Percentiles rank a stretch among this genome's conserved stretches.
Evolutionary conservation across 148 eudicot genomes (phyloP).

Genomic region (Simmondsia chinensis): DNA sequence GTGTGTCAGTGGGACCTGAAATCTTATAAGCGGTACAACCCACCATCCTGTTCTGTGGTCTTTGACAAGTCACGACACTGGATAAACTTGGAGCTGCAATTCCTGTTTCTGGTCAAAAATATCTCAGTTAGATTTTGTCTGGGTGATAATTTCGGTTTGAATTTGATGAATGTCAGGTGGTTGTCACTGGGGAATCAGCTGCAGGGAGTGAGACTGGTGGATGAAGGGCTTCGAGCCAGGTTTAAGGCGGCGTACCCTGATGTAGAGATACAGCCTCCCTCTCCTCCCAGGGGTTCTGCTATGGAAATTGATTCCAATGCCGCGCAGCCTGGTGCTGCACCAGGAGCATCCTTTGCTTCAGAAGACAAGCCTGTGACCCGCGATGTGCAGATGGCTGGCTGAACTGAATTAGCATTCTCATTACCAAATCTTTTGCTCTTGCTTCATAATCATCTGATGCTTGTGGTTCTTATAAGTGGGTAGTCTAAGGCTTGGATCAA

Average conservation of each 20-base stretch:
- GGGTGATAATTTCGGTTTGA: background rate
- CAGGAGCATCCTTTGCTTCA: constrained; percentile 18
- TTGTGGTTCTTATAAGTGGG: background rate
- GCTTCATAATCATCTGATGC: background rate
- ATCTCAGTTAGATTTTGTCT: background rate
- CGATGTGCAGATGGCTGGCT: constrained; percentile 49
- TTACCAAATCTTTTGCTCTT: background rate
- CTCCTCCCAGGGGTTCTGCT: constrained; percentile 74
- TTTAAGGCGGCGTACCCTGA: constrained; percentile 98
- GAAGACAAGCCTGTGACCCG: constrained; percentile 31
- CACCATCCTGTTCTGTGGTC: too few relatives aligned
- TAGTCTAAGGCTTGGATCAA: too few relatives aligned
- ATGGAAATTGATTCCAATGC: constrained; percentile 56
- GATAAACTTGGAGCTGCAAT: background rate
- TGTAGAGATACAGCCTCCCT: constrained; percentile 77
- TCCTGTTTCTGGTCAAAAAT: too few relatives aligned
- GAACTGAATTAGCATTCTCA: constrained; percentile 8
- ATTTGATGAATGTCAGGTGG: constrained; percentile 54
- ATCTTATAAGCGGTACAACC: too few relatives aligned
- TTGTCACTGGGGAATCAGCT: constrained; percentile 87
- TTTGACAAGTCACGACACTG: background rate
- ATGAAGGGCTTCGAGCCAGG: constrained; percentile 86
- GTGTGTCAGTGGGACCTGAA: too few relatives aligned
- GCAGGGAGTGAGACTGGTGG: constrained; percentile 65
- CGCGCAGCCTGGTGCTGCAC: constrained; percentile 25